Conservation (phyloP, 352 stramenopile species). For the Globisporangium mamillatum region DNA sequence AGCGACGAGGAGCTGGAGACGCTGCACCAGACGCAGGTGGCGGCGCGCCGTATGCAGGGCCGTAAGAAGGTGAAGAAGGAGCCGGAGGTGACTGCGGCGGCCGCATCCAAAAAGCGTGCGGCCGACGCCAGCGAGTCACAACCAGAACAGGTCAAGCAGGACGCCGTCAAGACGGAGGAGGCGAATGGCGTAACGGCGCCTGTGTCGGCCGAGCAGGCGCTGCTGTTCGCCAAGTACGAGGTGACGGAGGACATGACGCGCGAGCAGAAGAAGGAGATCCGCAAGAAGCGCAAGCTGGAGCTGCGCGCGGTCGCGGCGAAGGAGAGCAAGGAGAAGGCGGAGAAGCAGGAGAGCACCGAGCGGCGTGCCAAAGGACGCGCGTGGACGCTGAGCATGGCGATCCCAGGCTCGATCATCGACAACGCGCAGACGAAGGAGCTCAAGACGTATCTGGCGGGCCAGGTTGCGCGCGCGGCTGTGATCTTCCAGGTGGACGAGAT, state of each 20-base stretch:
- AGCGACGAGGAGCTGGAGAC: slow-evolving; percentile 85
- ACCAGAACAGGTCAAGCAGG: slow-evolving; percentile 24
- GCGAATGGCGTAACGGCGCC: slow-evolving; percentile 5
- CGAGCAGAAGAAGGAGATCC: slow-evolving; percentile 66
- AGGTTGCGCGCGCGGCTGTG: slow-evolving; percentile 94
- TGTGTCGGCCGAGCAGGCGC: neutral
- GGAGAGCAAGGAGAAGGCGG: slow-evolving; percentile 32
- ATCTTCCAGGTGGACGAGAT: slow-evolving; percentile 99
- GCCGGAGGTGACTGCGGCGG: slow-evolving; percentile 12
- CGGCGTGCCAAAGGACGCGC: slow-evolving; percentile 54
- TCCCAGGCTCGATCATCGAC: slow-evolving; percentile 95
- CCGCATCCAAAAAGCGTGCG: neutral
- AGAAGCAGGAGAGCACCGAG: slow-evolving; percentile 35
- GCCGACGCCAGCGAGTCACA: neutral
- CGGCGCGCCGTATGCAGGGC: slow-evolving; percentile 29
- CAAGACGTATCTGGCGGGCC: slow-evolving; percentile 94
- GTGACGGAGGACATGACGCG: slow-evolving; percentile 36
- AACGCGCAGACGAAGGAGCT: slow-evolving; percentile 98
- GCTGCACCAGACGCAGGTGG: slow-evolving; percentile 45
- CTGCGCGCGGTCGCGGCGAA: slow-evolving; percentile 36
- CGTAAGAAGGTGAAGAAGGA: slow-evolving; percentile 32
- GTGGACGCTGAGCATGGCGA: slow-evolving; percentile 96
- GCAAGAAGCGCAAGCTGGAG: slow-evolving; percentile 70
- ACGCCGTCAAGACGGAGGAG: neutral
- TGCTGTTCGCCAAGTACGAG: slow-evolving; percentile 19